These are phyloP conservation scores for Colletotrichum sp. DNA, from an alignment of 2,329 filamentous ascomycete genomes.

Conservation along the genomic window DNA sequence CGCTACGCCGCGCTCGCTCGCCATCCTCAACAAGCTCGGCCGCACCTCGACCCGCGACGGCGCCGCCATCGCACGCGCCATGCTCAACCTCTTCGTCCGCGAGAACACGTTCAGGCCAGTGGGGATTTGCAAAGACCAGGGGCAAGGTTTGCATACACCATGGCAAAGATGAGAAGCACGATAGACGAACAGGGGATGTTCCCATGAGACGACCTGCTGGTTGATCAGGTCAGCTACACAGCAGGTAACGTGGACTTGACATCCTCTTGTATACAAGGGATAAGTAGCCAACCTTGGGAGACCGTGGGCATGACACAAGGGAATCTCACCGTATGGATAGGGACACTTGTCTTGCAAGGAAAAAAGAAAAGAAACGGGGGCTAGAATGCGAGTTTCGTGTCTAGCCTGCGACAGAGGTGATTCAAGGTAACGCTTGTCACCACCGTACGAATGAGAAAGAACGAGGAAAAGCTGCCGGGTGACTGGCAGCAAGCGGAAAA, in stretches of 20 bases:
- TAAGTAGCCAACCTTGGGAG: neutral
- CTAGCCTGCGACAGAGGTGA: too few relatives aligned
- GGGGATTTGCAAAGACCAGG: neutral
- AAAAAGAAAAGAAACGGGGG: neutral
- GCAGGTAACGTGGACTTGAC: neutral
- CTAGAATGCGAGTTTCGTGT: too few relatives aligned
- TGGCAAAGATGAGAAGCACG: neutral
- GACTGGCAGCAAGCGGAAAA: too few relatives aligned
- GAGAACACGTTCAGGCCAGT: conserved; percentile 55
- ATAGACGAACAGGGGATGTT: neutral
- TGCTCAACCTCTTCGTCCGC: conserved; percentile 82
- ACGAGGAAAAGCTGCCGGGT: too few relatives aligned
- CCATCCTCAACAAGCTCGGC: conserved; percentile 94
- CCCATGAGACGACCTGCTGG: neutral
- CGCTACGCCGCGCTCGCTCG: conserved; percentile 81
- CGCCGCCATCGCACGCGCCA: conserved; percentile 91
- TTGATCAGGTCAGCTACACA: neutral
- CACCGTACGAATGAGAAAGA: too few relatives aligned
- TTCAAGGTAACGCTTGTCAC: too few relatives aligned
- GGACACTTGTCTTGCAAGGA: neutral
- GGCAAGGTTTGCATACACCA: neutral
- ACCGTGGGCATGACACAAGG: too few relatives aligned
- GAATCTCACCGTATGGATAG: too few relatives aligned
- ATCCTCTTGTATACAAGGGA: neutral
- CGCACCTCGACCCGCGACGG: conserved; percentile 95